Evolutionary conservation across 352 stramenopile species (phyloP).

Genomic region (Thalassiosira pacifica): DNA sequence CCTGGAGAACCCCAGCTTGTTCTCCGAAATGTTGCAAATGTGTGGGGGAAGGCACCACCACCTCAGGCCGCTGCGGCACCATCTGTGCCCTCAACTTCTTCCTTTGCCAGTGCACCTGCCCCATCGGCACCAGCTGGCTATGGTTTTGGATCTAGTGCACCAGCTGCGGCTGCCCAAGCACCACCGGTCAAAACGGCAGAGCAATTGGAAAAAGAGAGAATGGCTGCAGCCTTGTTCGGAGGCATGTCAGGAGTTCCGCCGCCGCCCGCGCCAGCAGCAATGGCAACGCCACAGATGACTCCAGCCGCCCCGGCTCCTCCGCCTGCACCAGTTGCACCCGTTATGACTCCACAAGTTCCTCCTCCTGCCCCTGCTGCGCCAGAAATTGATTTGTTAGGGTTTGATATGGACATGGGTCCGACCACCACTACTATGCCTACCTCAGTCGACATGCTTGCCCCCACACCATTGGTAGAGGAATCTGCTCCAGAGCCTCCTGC

Average conservation of each 20-base stretch:
- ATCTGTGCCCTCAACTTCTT: constrained; percentile 33
- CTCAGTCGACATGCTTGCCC: constrained; percentile 71
- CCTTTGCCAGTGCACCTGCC: constrained; percentile 30
- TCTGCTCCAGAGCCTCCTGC: too few relatives aligned
- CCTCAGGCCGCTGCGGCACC: constrained; percentile 12
- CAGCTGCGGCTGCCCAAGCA: constrained; percentile 37
- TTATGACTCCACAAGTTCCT: constrained; percentile 43
- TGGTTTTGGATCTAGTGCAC: constrained; percentile 38
- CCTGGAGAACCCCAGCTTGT: constrained; percentile 67
- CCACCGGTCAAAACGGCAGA: constrained; percentile 79
- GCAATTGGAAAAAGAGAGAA: constrained; percentile 88
- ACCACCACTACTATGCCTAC: constrained; percentile 43
- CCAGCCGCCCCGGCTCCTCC: constrained; percentile 51
- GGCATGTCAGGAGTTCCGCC: constrained; percentile 88
- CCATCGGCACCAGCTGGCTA: constrained; percentile 39
- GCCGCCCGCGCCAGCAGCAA: constrained; percentile 44
- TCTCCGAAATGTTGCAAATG: constrained; percentile 82
- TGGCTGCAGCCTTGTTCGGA: constrained; percentile 96
- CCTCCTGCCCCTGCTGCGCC: constrained; percentile 55
- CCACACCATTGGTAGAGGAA: constrained; percentile 42
- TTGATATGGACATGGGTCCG: constrained; percentile 59
- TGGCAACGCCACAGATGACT: constrained; percentile 50
- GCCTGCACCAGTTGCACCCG: constrained; percentile 49
- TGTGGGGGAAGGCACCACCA: constrained; percentile 79
- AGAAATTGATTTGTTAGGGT: constrained; percentile 83